Conservation (phyloP, 1,284 basidiomycete species). For the Tetrapyrgos nigripes region DNA sequence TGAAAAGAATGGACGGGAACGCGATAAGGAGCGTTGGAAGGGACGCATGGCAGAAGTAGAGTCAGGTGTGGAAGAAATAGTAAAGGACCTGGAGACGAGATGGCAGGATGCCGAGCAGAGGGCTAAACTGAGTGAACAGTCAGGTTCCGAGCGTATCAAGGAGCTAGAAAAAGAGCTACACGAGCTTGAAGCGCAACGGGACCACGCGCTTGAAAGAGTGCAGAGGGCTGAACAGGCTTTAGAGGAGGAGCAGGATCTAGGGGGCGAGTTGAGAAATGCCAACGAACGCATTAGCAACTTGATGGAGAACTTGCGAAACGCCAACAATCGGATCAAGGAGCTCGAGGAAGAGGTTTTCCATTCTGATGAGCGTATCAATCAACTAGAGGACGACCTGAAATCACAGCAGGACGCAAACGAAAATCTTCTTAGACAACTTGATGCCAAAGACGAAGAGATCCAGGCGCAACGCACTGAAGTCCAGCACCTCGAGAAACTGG, state of each 20-base stretch:
- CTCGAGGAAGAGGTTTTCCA: constrained; percentile 60
- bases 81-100: constrained; percentile 67
- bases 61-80: constrained; percentile 66
- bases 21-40: constrained; percentile 72
- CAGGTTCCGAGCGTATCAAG: constrained; percentile 45
- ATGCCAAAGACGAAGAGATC: constrained; percentile 44
- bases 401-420: constrained; percentile 53
- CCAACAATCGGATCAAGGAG: constrained; percentile 60
- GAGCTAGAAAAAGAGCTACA: constrained; percentile 53
- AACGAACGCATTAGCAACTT: constrained; percentile 62
- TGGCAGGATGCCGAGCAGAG: constrained; percentile 56
- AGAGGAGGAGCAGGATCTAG: constrained; percentile 67
- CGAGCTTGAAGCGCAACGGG: constrained; percentile 55
- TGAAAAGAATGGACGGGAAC: constrained; percentile 60
- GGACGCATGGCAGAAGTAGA: constrained; percentile 74
- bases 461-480: constrained; percentile 34
- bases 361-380: constrained; percentile 54
- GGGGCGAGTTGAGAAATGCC: constrained; percentile 66
- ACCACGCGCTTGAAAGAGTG: constrained; percentile 61
- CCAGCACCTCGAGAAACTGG: constrained; percentile 33
- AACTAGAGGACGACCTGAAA: constrained; percentile 58
- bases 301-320: constrained; percentile 60
- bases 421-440: constrained; percentile 46
- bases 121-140: constrained; percentile 45
- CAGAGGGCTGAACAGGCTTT: constrained; percentile 66